These are phyloP conservation scores for Phytopythium delawarense DNA, from an alignment of 352 stramenopile species.

Conservation along the genomic window DNA sequence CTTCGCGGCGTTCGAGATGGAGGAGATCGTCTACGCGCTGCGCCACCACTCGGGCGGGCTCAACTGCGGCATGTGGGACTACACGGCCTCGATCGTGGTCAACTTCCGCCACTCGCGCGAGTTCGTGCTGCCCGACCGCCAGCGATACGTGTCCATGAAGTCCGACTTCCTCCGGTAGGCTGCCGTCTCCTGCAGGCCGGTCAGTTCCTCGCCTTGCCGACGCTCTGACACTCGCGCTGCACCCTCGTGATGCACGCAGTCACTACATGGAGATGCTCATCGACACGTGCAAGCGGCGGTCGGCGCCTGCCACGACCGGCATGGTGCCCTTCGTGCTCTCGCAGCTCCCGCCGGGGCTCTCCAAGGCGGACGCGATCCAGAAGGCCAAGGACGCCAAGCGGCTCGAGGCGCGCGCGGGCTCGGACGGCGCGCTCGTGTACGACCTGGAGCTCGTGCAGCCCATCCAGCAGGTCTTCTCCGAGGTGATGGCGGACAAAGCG, in stretches of 20 bases:
- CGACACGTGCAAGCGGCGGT: slow-evolving; percentile 90
- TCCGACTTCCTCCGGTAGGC: slow-evolving; percentile 51
- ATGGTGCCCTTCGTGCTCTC: slow-evolving; percentile 96
- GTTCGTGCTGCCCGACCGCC: slow-evolving; percentile 91
- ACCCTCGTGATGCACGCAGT: slow-evolving; percentile 8
- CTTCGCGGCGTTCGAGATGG: slow-evolving; percentile 96
- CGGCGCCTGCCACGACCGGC: slow-evolving; percentile 92
- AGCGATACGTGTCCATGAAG: slow-evolving; percentile 71
- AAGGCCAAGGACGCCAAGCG: slow-evolving; percentile 83
- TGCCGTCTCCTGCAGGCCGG: no score
- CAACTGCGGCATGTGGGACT: slow-evolving; percentile 98
- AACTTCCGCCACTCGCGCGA: slow-evolving; percentile 80
- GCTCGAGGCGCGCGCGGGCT: slow-evolving; percentile 83
- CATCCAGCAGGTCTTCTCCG: slow-evolving; percentile 29
- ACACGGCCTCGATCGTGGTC: slow-evolving; percentile 96
- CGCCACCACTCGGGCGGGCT: slow-evolving; percentile 92
- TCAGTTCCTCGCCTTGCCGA: neutral
- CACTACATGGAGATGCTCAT: slow-evolving; percentile 94
- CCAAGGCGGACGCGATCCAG: slow-evolving; percentile 65
- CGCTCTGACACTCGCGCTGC: neutral
- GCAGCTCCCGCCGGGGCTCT: slow-evolving; percentile 67
- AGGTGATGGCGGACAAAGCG: neutral
- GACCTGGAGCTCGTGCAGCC: slow-evolving; percentile 87
- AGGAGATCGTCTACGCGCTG: slow-evolving; percentile 95
- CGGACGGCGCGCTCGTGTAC: slow-evolving; percentile 94